Base-by-base conservation (phyloP, 768 basidiomycete species). In the Rossbeevera mucosa region DNA sequence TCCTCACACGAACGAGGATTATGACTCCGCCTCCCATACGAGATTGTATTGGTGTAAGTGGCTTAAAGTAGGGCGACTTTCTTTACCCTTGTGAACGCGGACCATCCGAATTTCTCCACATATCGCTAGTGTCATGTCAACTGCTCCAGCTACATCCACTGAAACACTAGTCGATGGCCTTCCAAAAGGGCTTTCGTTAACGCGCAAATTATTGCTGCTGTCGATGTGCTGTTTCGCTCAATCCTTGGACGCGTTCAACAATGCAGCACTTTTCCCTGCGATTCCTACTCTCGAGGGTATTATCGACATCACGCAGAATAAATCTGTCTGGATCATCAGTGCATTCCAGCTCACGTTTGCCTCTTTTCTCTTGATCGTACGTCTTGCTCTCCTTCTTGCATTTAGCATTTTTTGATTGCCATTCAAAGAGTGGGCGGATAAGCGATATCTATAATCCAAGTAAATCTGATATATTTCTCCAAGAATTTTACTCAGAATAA, bases 331-430 rank as follows among this genome's bases (percentile, higher is more conserved):
- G 77, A 50, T 77, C 4, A 58, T 75, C 22, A 71, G 73, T 40
- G 75, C 74, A 12, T 77, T 71, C 53, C 73, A 76, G 38, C 64
- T 79, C 26, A 78, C 78, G 2, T 79, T 77, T 59, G 72, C 78
- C 11, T 67, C 77, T 2, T 71, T 77, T 48, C 61, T 65, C 16
- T 43, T 65, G 25, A 56, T 65, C 11, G 61, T 65, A 53, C 20
- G 61, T 57, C 28, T 48, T 0, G 26, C 12, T 8, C 22, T 4
- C 29, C 41, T 28, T 47, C 11, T 38, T 14, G 21, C 24, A 7
- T 2, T 20, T 20, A 20, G 11, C 36, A 50, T 38, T 41, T 33
- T 50, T 52, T 65, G 24, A 65, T 25, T 30, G 11, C 8, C n/a
- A 14, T 24, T 50, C 28, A 20, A 46, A 64, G 63, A 65, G 63